A percentile compares a stretch with the other conserved stretches of the same genome.
Evolutionary conservation across 129 eudicot genomes (phyloP).

Genomic region (Chrysanthemum makinoi): DNA sequence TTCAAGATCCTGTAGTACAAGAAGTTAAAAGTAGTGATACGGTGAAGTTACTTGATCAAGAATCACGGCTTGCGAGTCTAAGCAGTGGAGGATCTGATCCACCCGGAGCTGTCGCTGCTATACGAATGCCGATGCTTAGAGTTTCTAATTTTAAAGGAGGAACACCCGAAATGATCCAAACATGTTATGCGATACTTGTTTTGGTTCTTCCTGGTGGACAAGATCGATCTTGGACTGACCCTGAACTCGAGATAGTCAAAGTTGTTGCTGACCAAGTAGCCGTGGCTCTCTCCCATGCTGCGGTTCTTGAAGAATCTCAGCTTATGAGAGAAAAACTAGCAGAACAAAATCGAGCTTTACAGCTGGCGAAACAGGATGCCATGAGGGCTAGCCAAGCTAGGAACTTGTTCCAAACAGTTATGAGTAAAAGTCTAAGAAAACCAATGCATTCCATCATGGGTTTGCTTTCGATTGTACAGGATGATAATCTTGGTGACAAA

Average conservation of each 20-base stretch:
- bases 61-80: constrained; percentile 38
- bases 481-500: constrained; percentile 35
- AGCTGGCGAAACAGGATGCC: constrained; percentile 59
- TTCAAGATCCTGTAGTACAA: constrained; percentile 48
- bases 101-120: constrained; percentile 62
- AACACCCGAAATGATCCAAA: constrained; percentile 57
- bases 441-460: constrained; percentile 78
- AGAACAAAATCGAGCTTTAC: constrained; percentile 58
- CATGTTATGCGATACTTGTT: constrained; percentile 65
- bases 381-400: constrained; percentile 65
- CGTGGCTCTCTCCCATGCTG: constrained; percentile 77
- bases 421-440: constrained; percentile 64
- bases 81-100: constrained; percentile 49
- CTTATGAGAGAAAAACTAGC: constrained; percentile 58
- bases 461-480: constrained; percentile 56
- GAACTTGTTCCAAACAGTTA: constrained; percentile 55
- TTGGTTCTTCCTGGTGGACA: constrained; percentile 56
- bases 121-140: constrained; percentile 74
- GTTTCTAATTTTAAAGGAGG: constrained; percentile 65
- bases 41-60: constrained; percentile 45
- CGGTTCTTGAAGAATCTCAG: constrained; percentile 72
- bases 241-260: constrained; percentile 61
- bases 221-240: constrained; percentile 43
- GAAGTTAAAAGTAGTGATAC: constrained; percentile 44
- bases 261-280: constrained; percentile 83